phyloP scores from a whole-genome alignment of 768 basidiomycete genomes.

The Rhodotorula sphaerocarpa region DNA sequence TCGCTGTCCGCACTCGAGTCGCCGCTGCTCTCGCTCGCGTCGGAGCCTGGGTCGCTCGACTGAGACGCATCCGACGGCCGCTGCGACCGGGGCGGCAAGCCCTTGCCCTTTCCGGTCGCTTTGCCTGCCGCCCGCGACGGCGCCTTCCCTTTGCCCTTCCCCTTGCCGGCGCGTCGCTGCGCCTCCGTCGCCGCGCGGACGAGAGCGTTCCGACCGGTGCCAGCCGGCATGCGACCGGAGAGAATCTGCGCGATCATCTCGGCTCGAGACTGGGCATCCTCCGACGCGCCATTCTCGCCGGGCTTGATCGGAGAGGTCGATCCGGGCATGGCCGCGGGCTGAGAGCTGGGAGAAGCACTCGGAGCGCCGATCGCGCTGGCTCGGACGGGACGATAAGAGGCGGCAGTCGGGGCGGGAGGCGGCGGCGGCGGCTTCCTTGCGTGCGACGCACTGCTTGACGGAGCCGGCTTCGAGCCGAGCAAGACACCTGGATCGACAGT shows the following conservation, averaged over 20 bases:
- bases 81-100: constrained; percentile 9
- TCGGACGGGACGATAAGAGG: constrained; percentile 4
- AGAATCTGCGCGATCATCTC: constrained; percentile 20
- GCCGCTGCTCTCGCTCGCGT: background rate
- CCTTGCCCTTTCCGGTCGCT: constrained; percentile 22
- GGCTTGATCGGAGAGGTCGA: background rate
- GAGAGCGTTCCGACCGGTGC: background rate
- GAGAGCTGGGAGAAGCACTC: background rate
- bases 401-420: constrained; percentile 1
- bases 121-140: constrained; percentile 7
- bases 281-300: constrained; percentile 13
- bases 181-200: background rate
- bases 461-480: background rate
- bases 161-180: constrained; percentile 1
- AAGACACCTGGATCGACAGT: background rate
- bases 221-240: background rate
- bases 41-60: background rate
- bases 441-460: background rate
- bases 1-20: constrained; percentile 4
- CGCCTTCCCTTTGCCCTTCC: constrained; percentile 6
- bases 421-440: background rate
- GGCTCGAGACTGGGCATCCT: constrained; percentile 4
- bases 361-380: background rate
- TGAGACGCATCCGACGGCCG: background rate
- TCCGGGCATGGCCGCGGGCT: too few relatives aligned